phyloP scores from a whole-genome alignment of 306 rosid genomes.

The Albizia julibrissin region DNA sequence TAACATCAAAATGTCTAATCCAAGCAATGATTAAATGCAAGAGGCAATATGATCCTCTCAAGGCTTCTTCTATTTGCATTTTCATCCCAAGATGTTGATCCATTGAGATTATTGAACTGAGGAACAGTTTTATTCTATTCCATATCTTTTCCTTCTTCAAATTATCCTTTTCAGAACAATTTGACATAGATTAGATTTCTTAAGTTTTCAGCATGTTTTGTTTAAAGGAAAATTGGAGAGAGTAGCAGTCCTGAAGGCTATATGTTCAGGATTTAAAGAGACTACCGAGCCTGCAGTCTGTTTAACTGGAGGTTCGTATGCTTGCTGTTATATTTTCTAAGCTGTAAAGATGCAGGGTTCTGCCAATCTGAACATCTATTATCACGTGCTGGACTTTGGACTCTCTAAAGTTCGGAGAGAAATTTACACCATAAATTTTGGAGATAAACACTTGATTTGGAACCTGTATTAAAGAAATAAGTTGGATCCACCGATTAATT shows the following conservation, averaged over 20 bases:
- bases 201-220: constrained; percentile 32
- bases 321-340: constrained; percentile 17
- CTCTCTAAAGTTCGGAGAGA: background rate
- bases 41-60: background rate
- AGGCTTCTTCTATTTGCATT: background rate
- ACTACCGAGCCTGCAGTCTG: constrained; percentile 77
- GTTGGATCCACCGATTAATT: background rate
- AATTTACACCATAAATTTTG: background rate
- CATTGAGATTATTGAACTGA: background rate
- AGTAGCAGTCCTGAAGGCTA: constrained; percentile 69
- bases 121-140: background rate
- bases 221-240: constrained; percentile 85
- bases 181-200: constrained; percentile 23
- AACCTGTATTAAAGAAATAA: background rate
- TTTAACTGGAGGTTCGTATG: constrained; percentile 69
- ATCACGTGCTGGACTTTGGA: background rate
- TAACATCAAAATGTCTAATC: background rate
- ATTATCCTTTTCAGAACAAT: background rate
- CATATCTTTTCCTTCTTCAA: background rate
- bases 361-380: constrained; percentile 7
- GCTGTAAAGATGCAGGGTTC: background rate
- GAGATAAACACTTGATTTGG: background rate
- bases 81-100: background rate
- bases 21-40: background rate
- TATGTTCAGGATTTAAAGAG: constrained; percentile 92